Evolutionary conservation across 257 asterid genomes (phyloP).

Genomic region (Nicotiana otophora): DNA sequence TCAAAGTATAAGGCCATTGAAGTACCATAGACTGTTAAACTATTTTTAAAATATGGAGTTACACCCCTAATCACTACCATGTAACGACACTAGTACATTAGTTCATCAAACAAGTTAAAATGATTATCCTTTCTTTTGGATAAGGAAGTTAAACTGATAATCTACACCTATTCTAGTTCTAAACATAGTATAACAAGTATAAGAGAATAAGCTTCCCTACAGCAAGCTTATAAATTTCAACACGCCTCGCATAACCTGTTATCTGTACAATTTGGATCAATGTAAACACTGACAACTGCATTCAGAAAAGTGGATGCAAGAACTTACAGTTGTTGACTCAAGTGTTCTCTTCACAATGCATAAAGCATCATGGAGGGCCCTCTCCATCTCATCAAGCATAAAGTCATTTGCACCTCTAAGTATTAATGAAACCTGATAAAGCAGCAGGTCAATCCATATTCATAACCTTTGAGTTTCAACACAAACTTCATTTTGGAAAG

Average conservation of each 20-base stretch:
- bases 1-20: background rate
- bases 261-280: background rate
- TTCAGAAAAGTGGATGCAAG: background rate
- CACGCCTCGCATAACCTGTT: background rate
- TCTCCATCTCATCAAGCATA: constrained; percentile 98
- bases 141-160: background rate
- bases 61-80: background rate
- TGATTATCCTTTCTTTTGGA: background rate
- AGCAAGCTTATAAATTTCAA: background rate
- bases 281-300: background rate
- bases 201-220: background rate
- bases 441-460: background rate
- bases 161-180: background rate
- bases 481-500: background rate
- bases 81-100: background rate
- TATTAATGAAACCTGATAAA: constrained; percentile 64
- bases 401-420: constrained; percentile 93
- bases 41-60: background rate
- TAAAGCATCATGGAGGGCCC: constrained; percentile 92
- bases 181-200: background rate
- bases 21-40: background rate
- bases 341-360: constrained; percentile 89
- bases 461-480: background rate
- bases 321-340: constrained; percentile 77
- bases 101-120: background rate